These are phyloP conservation scores for Grosmannia penicillata DNA, from an alignment of 2,329 filamentous ascomycete species.

Conservation along the genomic window DNA sequence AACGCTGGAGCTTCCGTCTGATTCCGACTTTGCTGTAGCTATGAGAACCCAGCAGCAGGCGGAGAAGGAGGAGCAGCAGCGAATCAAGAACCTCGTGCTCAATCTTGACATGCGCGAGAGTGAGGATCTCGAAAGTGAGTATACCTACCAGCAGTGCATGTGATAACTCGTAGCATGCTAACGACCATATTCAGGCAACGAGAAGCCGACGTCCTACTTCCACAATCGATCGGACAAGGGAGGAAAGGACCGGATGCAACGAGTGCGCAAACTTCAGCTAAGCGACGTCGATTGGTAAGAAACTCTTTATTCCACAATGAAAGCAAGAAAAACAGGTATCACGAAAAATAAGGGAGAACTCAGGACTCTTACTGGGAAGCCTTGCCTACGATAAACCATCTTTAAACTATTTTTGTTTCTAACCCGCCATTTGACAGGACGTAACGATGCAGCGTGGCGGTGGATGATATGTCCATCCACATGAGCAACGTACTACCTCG, in stretches of 20 bases:
- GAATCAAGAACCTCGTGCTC: constrained; percentile 93
- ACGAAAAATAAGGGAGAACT: too few relatives aligned
- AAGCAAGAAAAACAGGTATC: background rate
- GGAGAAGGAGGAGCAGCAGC: constrained; percentile 89
- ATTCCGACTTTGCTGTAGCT: constrained; percentile 88
- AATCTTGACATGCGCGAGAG: constrained; percentile 87
- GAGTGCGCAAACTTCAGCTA: constrained; percentile 78
- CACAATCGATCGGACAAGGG: constrained; percentile 41
- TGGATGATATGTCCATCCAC: background rate
- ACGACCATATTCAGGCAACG: constrained; percentile 25
- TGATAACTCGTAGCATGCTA: background rate
- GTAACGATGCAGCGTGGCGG: background rate
- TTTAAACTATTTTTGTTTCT: too few relatives aligned
- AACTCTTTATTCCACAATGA: background rate
- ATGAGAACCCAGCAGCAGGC: constrained; percentile 94
- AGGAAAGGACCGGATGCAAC: constrained; percentile 56
- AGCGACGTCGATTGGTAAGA: constrained; percentile 94
- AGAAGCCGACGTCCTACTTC: constrained; percentile 32
- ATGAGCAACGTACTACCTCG: background rate
- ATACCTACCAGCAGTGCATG: background rate
- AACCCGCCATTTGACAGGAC: background rate
- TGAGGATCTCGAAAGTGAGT: constrained; percentile 66
- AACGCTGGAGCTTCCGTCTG: constrained; percentile 75
- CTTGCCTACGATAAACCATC: too few relatives aligned
- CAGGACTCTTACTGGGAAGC: too few relatives aligned